A percentile compares a stretch with the other conserved stretches of the same genome.
Conservation (phyloP, 768 basidiomycete species). For the Podaxis sp. region DNA sequence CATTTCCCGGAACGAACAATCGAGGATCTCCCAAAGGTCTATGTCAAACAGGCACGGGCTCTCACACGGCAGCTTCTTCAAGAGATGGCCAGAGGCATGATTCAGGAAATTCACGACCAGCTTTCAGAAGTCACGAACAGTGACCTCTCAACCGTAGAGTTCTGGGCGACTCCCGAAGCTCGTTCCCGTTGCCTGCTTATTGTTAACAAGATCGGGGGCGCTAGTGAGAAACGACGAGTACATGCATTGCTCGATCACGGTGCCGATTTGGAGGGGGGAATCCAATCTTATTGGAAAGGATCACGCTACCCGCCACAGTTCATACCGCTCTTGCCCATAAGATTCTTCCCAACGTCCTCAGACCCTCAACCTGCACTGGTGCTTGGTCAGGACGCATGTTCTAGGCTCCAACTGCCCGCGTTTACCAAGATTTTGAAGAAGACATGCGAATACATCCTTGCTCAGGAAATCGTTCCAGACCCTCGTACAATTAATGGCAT, state of each 20-base stretch:
- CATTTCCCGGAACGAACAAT: slow-evolving; percentile 26
- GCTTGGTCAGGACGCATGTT: background rate
- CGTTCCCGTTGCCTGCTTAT: slow-evolving; percentile 73
- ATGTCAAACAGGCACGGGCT: slow-evolving; percentile 64
- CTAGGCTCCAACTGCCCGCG: background rate
- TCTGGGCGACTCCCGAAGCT: slow-evolving; percentile 84
- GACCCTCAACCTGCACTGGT: slow-evolving; percentile 10
- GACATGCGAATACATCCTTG: slow-evolving; percentile 57
- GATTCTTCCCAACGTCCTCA: slow-evolving; percentile 39
- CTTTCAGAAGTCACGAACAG: slow-evolving; percentile 24
- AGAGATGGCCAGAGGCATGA: slow-evolving; percentile 64
- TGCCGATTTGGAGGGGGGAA: slow-evolving; percentile 5
- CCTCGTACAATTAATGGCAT: slow-evolving; percentile 24
- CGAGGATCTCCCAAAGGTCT: slow-evolving; percentile 34
- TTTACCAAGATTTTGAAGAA: slow-evolving; percentile 51
- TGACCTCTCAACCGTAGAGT: slow-evolving; percentile 39
- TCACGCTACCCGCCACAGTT: slow-evolving; percentile 58
- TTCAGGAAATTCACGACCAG: slow-evolving; percentile 62
- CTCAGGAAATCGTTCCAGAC: slow-evolving; percentile 41
- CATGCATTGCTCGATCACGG: slow-evolving; percentile 53
- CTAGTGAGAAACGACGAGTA: slow-evolving; percentile 61
- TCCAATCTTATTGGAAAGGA: slow-evolving; percentile 53
- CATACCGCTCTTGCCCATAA: slow-evolving; percentile 60
- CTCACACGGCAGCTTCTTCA: slow-evolving; percentile 71
- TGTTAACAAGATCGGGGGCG: slow-evolving; percentile 77